Base-by-base conservation (phyloP, 306 rosid species). In the Sicyos edulis region DNA sequence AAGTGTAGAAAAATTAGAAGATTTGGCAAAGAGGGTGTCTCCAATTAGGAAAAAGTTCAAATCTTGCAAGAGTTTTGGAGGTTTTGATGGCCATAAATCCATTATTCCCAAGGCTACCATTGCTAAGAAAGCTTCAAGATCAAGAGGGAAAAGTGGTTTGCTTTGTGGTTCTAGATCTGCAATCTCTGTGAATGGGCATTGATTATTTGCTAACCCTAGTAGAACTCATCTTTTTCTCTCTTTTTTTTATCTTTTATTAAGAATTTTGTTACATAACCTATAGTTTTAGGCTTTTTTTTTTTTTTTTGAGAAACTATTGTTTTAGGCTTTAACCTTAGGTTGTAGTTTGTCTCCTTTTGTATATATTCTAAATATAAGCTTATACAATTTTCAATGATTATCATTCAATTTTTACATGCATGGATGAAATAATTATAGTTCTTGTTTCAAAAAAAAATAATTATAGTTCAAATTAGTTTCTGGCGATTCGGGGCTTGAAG, bases 41-140 rank as follows among this genome's bases (percentile, higher is more conserved):
- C 76, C 84, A 64, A 72, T 52, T 14, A 87, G 78, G 13, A 87
- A 79, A 82, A 90, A 80, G 76, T 83, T 84, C 73, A 90, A 87
- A 72, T 70, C 95, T 74, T 88, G 91, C 82, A 91, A 82, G 83
- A 91, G 91, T 82, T 86, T 32, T 32, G 37, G 37, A 32, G 37
- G 37, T 32, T 32, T 88, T 70, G 88, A 92, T 76, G 77, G 74
- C 51, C 83, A 82, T 20, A 88, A 52, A 63, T 79, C 80, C 55
- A 77, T 63, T 57, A 52, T 67, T 70, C 96, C 92, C 0, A 91
- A 83, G 70, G 77, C 89, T 44, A 75, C 80, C 21, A 91, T 93
- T 68, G 84, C 96, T 74, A 93, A 93, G 85, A 91, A 86, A 78
- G 60, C 85, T 70, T 71, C 90, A 71, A 82, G 83, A 24, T n/a